Percentiles rank a stretch among this genome's conserved stretches.
Conservation (phyloP, 441 rosid genomes). For the Cnidoscolus chayamansa region DNA sequence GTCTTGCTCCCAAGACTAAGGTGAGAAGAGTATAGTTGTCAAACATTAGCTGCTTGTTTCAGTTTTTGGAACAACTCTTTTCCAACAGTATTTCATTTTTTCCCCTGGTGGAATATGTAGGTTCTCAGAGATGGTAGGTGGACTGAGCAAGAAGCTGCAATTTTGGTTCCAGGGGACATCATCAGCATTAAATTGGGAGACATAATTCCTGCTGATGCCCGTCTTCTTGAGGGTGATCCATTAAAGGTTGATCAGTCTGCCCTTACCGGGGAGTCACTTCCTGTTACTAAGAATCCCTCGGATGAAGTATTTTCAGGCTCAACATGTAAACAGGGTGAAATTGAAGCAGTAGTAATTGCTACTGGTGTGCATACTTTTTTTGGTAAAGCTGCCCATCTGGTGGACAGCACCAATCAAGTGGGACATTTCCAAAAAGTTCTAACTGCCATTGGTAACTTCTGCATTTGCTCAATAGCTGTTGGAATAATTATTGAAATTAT, state of each 20-base stretch:
- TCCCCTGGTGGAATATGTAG: slow-evolving; percentile 29
- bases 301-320: slow-evolving; percentile 93
- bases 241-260: slow-evolving; percentile 88
- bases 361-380: slow-evolving; percentile 94
- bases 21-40: slow-evolving; percentile 29
- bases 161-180: slow-evolving; percentile 88
- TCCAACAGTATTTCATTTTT: background rate
- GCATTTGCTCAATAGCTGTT: slow-evolving; percentile 78
- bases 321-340: slow-evolving; percentile 86
- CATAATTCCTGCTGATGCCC: slow-evolving; percentile 86
- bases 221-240: slow-evolving; percentile 91
- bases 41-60: background rate
- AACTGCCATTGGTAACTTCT: slow-evolving; percentile 88
- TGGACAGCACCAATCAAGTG: slow-evolving; percentile 79
- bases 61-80: slow-evolving; percentile 1
- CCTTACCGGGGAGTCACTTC: slow-evolving; percentile 91
- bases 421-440: slow-evolving; percentile 90
- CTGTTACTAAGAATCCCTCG: slow-evolving; percentile 68
- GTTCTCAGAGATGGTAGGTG: slow-evolving; percentile 78
- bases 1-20: slow-evolving; percentile 86
- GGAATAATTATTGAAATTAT: slow-evolving; percentile 61
- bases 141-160: slow-evolving; percentile 83
- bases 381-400: slow-evolving; percentile 93
- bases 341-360: slow-evolving; percentile 85
- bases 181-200: slow-evolving; percentile 82